Base-by-base conservation (phyloP, 345 rosid species). In the Eucalyptus cloeziana region DNA sequence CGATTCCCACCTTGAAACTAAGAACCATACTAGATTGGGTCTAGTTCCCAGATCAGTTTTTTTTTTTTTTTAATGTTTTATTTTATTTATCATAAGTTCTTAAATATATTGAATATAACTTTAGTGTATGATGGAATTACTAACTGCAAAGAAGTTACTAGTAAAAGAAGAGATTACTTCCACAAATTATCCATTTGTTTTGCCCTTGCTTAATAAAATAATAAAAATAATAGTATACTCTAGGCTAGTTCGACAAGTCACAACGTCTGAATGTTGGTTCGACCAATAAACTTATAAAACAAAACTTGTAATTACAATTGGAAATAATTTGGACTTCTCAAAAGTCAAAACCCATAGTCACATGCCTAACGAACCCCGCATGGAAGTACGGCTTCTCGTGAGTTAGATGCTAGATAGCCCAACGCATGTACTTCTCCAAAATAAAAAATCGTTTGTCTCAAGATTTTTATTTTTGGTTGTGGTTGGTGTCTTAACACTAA, bases 1-100 rank as follows among this genome's bases (percentile, higher is more conserved):
- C 2, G 5, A 31, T 64, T 64, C 40, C 1, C 76, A 15, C 76
- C 21, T n/a, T 64, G 40, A 5, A 30, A 64, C 33, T 15, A n/a
- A 64, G 3, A 64, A 7, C 2, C 2, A 0, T 0, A n/a, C 4
- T 15, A 1, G 3, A n/a, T 31, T 14, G 37, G 8, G 2, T 1
- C 3, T 0, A 3, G 2, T 64, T 64, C 40, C 10, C 0, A 0
- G 2, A 6, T n/a, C 0, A 1, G 1, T 4, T 21, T 16, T n/a
- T n/a, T 8, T 13, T 64, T 64, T 64, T 27, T 24, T 56, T 22
- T 4, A n/a, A 13, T 40, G 17, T n/a, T 64, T n/a, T 64, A 3
- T n/a, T 64, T n/a, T n/a, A 5, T 64, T n/a, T 14, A 14, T n/a
- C 10, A 14, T 14, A 31, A 31, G 12, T 69, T 69, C 4, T 19